Evolutionary conservation across 1,284 basidiomycete species (phyloP).

Genomic region (Microbotryum violaceum): DNA sequence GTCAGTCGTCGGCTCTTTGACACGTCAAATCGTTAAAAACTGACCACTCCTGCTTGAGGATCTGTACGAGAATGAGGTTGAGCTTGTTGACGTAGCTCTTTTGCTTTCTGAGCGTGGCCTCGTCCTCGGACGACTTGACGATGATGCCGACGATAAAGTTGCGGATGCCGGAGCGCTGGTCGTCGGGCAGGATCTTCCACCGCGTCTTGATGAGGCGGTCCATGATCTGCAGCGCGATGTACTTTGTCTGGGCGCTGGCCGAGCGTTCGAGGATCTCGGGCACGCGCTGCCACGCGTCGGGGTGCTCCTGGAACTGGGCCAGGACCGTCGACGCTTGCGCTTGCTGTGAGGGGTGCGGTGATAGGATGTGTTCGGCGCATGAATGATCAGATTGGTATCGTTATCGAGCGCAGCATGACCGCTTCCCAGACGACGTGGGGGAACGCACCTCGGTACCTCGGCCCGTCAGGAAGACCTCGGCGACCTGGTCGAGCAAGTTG

Average conservation of each 20-base stretch:
- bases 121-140: conserved; percentile 76
- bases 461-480: conserved; percentile 71
- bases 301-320: conserved; percentile 92
- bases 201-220: conserved; percentile 89
- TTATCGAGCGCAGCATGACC: not conserved
- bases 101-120: conserved; percentile 68
- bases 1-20: too few species aligned
- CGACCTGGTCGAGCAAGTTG: conserved; percentile 72
- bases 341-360: conserved; percentile 4
- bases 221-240: conserved; percentile 87
- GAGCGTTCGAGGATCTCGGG: conserved; percentile 87
- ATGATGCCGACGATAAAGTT: conserved; percentile 95
- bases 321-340: conserved; percentile 50
- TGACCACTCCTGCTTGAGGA: conserved; percentile 95
- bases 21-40: not conserved
- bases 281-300: conserved; percentile 97
- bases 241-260: conserved; percentile 86
- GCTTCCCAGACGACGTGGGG: conserved; percentile 10
- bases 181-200: conserved; percentile 93
- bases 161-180: conserved; percentile 87
- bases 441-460: conserved; percentile 61
- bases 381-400: conserved; percentile 8
- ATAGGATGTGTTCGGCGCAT: not conserved
- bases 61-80: conserved; percentile 92
- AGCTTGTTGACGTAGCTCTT: conserved; percentile 96